Conservation (phyloP, 345 rosid species). For the Bruguiera sexangula region DNA sequence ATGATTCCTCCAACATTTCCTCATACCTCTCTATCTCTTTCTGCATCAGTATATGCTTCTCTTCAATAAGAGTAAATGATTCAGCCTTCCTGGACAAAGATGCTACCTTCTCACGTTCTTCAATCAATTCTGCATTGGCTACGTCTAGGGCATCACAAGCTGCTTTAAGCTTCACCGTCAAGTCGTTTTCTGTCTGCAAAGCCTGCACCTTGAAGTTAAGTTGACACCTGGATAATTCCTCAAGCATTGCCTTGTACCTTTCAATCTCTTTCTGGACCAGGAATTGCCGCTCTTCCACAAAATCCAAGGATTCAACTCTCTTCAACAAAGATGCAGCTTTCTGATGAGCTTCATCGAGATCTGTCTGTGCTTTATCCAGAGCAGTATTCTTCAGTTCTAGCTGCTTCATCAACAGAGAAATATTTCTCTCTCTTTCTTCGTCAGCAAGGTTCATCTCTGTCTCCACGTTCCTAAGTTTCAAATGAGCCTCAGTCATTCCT, state of each 20-base stretch:
- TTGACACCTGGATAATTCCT: slow-evolving; percentile 1
- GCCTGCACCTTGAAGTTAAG: background rate
- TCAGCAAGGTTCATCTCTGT: background rate
- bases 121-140: background rate
- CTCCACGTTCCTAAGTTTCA: background rate
- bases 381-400: background rate
- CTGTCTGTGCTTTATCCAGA: background rate
- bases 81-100: background rate
- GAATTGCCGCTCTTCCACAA: background rate
- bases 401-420: slow-evolving; percentile 1
- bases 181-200: background rate
- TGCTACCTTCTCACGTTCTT: background rate
- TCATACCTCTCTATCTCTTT: background rate
- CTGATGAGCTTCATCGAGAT: background rate
- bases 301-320: background rate
- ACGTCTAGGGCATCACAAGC: background rate
- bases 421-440: background rate
- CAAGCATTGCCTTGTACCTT: background rate
- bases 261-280: background rate
- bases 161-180: background rate
- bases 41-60: background rate
- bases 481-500: background rate
- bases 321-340: slow-evolving; percentile 6
- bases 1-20: background rate
- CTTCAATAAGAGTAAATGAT: background rate